phyloP scores from a whole-genome alignment of 768 basidiomycete genomes.

The Cubamyces sp. region DNA sequence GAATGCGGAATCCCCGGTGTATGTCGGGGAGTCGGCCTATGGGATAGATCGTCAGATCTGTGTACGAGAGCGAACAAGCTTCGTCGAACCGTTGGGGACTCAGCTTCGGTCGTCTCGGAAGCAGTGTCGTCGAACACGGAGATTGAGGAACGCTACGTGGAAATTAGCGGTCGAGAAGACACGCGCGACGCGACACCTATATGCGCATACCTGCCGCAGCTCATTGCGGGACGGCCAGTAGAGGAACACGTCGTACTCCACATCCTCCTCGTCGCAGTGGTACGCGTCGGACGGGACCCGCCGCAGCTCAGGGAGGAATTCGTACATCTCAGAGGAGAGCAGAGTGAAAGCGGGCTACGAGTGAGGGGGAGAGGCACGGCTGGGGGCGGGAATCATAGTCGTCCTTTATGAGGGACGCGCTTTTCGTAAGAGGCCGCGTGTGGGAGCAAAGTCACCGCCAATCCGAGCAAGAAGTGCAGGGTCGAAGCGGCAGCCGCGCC shows the following conservation, averaged over 20 bases:
- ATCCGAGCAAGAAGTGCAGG: slow-evolving; percentile 15
- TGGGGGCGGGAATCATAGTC: slow-evolving; percentile 4
- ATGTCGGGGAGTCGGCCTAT: not conserved
- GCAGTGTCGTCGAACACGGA: not conserved
- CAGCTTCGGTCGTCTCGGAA: not conserved
- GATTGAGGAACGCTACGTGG: not conserved
- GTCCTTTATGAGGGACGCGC: slow-evolving; percentile 11
- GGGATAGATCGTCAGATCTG: not conserved
- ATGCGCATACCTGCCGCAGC: not conserved
- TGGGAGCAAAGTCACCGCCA: slow-evolving; percentile 4
- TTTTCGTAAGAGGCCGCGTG: slow-evolving; percentile 9
- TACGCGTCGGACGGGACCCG: not conserved
- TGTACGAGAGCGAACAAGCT: not conserved
- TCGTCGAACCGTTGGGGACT: not conserved
- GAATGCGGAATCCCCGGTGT: not conserved
- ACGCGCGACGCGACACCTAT: not conserved
- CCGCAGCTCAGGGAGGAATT: slow-evolving; percentile 3
- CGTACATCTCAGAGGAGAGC: slow-evolving; percentile 2
- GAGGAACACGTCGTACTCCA: slow-evolving; percentile 17
- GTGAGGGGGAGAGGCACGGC: not conserved
- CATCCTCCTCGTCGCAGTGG: not conserved
- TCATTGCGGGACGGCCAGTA: slow-evolving; percentile 14
- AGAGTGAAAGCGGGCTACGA: not conserved
- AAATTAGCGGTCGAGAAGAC: not conserved
- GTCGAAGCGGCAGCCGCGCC: slow-evolving; percentile 14